Conservation (phyloP, 2,329 filamentous ascomycete genomes). For the Fonsecaea nubica region DNA sequence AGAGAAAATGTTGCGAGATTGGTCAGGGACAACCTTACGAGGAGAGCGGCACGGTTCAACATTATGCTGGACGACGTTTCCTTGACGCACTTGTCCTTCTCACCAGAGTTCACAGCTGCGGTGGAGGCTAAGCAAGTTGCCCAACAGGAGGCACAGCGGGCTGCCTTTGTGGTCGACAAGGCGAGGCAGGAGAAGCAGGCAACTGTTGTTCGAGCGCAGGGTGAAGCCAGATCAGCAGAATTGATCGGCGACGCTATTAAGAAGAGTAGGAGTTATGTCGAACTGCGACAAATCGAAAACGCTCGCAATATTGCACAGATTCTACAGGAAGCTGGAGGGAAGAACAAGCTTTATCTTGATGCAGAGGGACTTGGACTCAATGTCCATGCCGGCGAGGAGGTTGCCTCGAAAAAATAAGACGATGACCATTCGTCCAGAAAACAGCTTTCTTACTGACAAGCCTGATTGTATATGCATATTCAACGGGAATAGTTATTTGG, state of each 20-base stretch:
- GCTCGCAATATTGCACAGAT: constrained; percentile 86
- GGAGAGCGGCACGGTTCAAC: constrained; percentile 93
- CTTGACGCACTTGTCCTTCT: constrained; percentile 77
- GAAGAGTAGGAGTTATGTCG: constrained; percentile 96
- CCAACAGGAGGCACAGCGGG: constrained; percentile 92
- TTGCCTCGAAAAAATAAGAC: constrained; percentile 20
- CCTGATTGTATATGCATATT: constrained; percentile 22
- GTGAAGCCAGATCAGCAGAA: constrained; percentile 97
- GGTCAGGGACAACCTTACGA: constrained; percentile 89
- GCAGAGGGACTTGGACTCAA: constrained; percentile 90
- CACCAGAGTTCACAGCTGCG: constrained; percentile 71
- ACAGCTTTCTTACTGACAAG: not conserved
- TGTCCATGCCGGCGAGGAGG: constrained; percentile 59
- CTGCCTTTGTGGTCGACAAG: constrained; percentile 98
- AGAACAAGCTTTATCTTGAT: constrained; percentile 94
- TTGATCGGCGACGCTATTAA: constrained; percentile 99
- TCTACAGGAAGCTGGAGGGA: constrained; percentile 81
- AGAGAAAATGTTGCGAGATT: constrained; percentile 93
- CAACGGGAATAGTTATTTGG: constrained; percentile 32
- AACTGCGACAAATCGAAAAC: constrained; percentile 98
- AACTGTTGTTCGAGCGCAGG: constrained; percentile 96
- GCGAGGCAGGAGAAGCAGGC: constrained; percentile 99
- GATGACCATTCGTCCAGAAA: constrained; percentile 9
- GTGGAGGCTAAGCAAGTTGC: constrained; percentile 74
- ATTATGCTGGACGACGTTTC: constrained; percentile 98